phyloP scores from a whole-genome alignment of 257 asterid genomes.

The Capsicum pubescens region DNA sequence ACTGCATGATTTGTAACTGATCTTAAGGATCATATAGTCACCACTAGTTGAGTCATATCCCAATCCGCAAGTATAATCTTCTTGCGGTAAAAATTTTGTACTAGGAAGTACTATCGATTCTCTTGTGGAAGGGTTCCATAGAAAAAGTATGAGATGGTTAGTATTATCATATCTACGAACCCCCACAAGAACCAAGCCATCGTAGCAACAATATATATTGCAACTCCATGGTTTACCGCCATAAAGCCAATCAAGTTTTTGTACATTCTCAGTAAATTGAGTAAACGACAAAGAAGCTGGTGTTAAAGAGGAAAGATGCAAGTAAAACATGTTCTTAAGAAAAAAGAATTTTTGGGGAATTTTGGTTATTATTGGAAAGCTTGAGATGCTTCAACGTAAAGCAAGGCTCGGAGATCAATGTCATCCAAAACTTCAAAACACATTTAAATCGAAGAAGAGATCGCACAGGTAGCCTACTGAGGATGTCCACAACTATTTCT shows the following conservation, averaged over 20 bases:
- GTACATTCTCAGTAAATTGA: neutral
- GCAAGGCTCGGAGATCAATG: neutral
- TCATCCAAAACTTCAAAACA: neutral
- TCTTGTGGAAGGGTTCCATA: neutral
- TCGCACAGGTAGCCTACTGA: constrained; percentile 29
- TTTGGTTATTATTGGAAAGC: neutral
- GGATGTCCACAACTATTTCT: constrained; percentile 33
- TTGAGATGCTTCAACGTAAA: neutral
- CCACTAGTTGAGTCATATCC: neutral
- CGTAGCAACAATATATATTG: neutral
- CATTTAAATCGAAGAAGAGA: constrained; percentile 39
- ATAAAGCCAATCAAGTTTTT: neutral
- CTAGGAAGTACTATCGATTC: neutral
- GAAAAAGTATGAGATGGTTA: neutral
- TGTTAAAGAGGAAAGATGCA: neutral
- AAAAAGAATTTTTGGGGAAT: neutral
- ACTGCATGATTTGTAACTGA: neutral
- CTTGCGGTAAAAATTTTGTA: neutral
- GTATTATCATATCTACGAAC: neutral
- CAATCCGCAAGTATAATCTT: neutral
- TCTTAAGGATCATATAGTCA: neutral
- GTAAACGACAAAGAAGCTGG: neutral
- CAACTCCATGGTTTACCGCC: no score
- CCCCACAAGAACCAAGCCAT: neutral
- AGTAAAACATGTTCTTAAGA: neutral